These are phyloP conservation scores for Dactylonectria macrodidyma DNA, from an alignment of 2,329 filamentous ascomycete species.

Conservation along the genomic window DNA sequence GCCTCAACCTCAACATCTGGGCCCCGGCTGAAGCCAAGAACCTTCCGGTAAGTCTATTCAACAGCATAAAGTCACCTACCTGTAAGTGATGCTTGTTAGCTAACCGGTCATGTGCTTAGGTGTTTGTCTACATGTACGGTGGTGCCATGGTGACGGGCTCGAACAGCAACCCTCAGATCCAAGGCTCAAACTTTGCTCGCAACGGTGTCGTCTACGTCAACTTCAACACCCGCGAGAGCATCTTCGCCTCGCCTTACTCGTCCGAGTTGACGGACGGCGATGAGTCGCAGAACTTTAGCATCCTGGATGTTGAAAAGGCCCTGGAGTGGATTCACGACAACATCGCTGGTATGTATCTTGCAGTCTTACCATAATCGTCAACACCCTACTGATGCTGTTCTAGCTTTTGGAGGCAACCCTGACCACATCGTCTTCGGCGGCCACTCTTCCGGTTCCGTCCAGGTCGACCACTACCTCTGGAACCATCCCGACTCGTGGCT, in stretches of 20 bases:
- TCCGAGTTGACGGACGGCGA: constrained; percentile 49
- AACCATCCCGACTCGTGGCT: constrained; percentile 56
- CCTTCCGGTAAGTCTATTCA: constrained; percentile 45
- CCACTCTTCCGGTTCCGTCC: constrained; percentile 55
- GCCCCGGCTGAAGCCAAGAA: constrained; percentile 44
- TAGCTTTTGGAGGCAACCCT: constrained; percentile 61
- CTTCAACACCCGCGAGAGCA: constrained; percentile 59
- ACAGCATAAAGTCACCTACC: not conserved
- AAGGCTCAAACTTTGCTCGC: constrained; percentile 54
- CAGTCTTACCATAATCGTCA: not conserved
- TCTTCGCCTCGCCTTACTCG: constrained; percentile 61
- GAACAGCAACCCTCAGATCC: constrained; percentile 57
- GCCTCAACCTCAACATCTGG: constrained; percentile 60
- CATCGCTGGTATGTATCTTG: constrained; percentile 35
- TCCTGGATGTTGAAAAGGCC: constrained; percentile 45
- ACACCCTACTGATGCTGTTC: constrained; percentile 10
- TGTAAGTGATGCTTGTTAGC: not conserved
- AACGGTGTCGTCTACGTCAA: constrained; percentile 56
- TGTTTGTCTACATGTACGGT: constrained; percentile 61
- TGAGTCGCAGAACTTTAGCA: constrained; percentile 46
- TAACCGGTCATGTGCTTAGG: constrained; percentile 25
- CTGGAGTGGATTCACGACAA: constrained; percentile 47
- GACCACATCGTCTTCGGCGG: constrained; percentile 62
- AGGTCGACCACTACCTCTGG: constrained; percentile 60
- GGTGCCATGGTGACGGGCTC: constrained; percentile 51